Base-by-base conservation (phyloP, 2,329 filamentous ascomycete genomes). In the Diaporthe citri region DNA sequence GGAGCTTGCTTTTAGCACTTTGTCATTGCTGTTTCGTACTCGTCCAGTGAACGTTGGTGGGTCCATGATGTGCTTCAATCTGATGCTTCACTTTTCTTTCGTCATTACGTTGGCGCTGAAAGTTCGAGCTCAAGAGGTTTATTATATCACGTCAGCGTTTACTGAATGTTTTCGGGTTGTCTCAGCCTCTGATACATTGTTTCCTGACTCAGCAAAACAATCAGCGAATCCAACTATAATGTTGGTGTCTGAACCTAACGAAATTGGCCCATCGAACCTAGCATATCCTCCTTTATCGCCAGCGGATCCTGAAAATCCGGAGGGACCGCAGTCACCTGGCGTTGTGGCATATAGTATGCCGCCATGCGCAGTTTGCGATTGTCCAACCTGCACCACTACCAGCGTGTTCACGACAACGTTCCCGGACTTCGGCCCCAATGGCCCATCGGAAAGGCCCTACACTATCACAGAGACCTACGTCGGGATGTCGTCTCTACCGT, bases 351-450 rank as follows among this genome's bases (percentile, higher is more conserved):
- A 66, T 28, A 66, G 60, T 20, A 66, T 66, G 28, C 60, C 60
- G 36, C 60, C 28, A 13, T 66, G 60, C 28, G 60, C 60, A n/a
- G 28, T 36, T 3, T 66, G 60, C 8, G 60, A 51, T 28, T 66
- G 43, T 34, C 60, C 43, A 22, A n/a, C 43, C 10, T 51, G 60
- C 28, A 66, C 60, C 25, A 66, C 22, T 34, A 66, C 60, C 28
- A 66, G 60, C 60, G 41, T 66, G 10, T 66, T 66, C 25, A 46
- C 60, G 60, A 64, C 60, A 48, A 64, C n/a, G 22, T 25, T 64
- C 8, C 60, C 60, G 8, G 25, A n/a, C 15, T 28, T 64, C 41
- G 55, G 31, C 55, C 34, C 60, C 3, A 48, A 64, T 8, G 25
- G 60, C 12, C 60, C 41, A 48, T 48, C n/a, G 41, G 60, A 48